Evolutionary conservation across 345 rosid species (phyloP).

Genomic region (Pelargonium nanum): DNA sequence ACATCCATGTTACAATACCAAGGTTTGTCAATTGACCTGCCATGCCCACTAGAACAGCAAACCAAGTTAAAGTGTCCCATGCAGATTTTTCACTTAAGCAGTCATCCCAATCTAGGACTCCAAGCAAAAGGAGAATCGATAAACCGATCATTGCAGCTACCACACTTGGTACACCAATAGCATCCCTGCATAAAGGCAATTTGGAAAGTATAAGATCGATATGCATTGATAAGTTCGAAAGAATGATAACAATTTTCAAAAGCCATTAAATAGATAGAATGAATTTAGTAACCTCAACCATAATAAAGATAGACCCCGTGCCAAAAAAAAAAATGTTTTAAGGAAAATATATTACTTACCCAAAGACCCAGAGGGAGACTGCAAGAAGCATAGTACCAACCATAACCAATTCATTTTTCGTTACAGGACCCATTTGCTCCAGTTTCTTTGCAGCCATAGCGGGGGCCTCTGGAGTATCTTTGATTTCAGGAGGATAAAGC

Average conservation of each 20-base stretch:
- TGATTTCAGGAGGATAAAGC: conserved; percentile 88
- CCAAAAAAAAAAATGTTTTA: too few species aligned
- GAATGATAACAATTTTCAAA: too few species aligned
- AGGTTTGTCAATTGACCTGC: conserved; percentile 87
- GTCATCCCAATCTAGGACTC: conserved; percentile 95
- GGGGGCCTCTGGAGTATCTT: conserved; percentile 95
- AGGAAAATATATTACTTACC: conserved; percentile 35
- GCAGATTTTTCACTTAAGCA: conserved; percentile 93
- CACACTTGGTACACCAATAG: conserved; percentile 77
- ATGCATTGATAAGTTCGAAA: too few species aligned
- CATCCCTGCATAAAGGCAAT: conserved; percentile 39
- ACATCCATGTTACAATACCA: conserved; percentile 86
- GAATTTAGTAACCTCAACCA: too few species aligned
- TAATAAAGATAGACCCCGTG: too few species aligned
- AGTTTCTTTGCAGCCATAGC: conserved; percentile 76
- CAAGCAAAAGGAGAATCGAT: conserved; percentile 69
- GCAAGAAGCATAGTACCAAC: conserved; percentile 89
- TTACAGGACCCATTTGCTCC: conserved; percentile 71
- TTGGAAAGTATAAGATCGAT: too few species aligned
- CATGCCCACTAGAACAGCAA: conserved; percentile 90
- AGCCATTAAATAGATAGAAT: too few species aligned
- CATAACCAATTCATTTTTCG: conserved; percentile 84
- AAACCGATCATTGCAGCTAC: conserved; percentile 96
- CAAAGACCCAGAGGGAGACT: conserved; percentile 81
- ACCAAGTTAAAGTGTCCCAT: conserved; percentile 97